Percentiles rank a stretch among this genome's conserved stretches.
Evolutionary conservation across 129 eudicot genomes (phyloP).

Genomic region (Calendula officinalis): DNA sequence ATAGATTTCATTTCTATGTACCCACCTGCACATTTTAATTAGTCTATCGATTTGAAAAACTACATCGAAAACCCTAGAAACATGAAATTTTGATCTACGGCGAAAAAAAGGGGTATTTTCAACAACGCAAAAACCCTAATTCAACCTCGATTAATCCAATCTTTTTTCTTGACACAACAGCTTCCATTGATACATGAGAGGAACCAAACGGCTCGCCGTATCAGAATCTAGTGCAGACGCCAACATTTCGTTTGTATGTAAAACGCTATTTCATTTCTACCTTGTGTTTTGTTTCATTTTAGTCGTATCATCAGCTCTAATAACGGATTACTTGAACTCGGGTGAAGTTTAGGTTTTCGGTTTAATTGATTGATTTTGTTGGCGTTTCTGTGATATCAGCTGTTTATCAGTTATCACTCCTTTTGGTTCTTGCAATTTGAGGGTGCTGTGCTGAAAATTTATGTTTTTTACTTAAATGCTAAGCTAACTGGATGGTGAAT

Average conservation of each 20-base stretch:
- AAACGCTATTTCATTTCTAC: not conserved
- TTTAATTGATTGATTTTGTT: conserved; percentile 24
- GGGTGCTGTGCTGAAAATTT: not conserved
- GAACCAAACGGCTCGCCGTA: conserved; percentile 47
- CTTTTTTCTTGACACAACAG: not conserved
- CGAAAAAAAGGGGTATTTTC: conserved; percentile 14
- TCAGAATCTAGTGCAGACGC: conserved; percentile 42
- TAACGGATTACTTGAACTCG: not conserved
- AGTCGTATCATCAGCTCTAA: not conserved
- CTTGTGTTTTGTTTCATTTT: not conserved
- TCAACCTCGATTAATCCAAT: conserved; percentile 7
- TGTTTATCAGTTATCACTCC: not conserved
- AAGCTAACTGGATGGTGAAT: not conserved
- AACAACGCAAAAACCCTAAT: conserved; percentile 39
- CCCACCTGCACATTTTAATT: conserved; percentile 27
- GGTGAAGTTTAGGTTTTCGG: not conserved
- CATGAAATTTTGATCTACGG: conserved; percentile 22
- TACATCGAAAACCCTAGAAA: conserved; percentile 28
- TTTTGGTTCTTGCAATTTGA: conserved; percentile 21
- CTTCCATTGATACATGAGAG: conserved; percentile 35
- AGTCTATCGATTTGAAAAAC: conserved; percentile 17
- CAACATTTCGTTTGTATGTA: conserved; percentile 44
- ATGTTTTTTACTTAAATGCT: not conserved
- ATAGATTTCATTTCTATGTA: not conserved
- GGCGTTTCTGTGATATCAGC: not conserved